These are phyloP conservation scores for Penicillium cataractarum DNA, from an alignment of 495 filamentous ascomycete genomes.

Conservation along the genomic window DNA sequence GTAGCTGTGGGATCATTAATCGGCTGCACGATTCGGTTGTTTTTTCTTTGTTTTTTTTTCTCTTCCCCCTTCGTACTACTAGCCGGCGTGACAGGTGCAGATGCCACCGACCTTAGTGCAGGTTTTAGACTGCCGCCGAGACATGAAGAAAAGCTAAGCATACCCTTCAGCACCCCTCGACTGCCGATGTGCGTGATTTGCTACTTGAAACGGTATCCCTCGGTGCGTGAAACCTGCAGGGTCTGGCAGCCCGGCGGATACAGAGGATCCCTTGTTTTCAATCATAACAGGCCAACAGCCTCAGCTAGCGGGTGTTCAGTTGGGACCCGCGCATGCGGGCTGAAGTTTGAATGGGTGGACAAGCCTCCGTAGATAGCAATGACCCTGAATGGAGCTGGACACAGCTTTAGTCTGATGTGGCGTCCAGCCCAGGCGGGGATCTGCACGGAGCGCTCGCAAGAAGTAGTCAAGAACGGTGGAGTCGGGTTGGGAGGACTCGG, in stretches of 20 bases:
- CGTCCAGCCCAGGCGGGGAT: conserved; percentile 21
- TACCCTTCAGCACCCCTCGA: conserved; percentile 13
- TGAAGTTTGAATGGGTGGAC: conserved; percentile 17
- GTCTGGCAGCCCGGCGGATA: conserved; percentile 11
- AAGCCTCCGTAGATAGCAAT: conserved; percentile 4
- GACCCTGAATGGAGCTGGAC: conserved; percentile 13
- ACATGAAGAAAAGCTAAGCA: conserved; percentile 8
- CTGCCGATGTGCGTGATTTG: conserved; percentile 19
- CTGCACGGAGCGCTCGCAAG: conserved; percentile 23
- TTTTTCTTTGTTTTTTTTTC: conserved; percentile 3
- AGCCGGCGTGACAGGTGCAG: conserved; percentile 12
- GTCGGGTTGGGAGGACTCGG: conserved; percentile 4
- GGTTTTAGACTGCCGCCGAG: conserved; percentile 8
- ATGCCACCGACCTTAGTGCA: conserved; percentile 15
- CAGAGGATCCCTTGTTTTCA: conserved; percentile 7
- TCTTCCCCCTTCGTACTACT: background rate
- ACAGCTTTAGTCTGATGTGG: conserved; percentile 14
- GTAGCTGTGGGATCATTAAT: conserved; percentile 18
- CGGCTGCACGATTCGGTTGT: conserved; percentile 3
- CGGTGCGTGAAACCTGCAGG: conserved; percentile 22
- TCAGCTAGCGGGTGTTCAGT: conserved; percentile 14
- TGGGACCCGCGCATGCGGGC: conserved; percentile 22
- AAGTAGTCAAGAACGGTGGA: conserved; percentile 33
- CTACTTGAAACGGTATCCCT: conserved; percentile 21
- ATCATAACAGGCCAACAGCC: conserved; percentile 20